A percentile compares a stretch with the other conserved stretches of the same genome.
Conservation (phyloP, 176 grass and related monocot genomes). For the Cocos nucifera region DNA sequence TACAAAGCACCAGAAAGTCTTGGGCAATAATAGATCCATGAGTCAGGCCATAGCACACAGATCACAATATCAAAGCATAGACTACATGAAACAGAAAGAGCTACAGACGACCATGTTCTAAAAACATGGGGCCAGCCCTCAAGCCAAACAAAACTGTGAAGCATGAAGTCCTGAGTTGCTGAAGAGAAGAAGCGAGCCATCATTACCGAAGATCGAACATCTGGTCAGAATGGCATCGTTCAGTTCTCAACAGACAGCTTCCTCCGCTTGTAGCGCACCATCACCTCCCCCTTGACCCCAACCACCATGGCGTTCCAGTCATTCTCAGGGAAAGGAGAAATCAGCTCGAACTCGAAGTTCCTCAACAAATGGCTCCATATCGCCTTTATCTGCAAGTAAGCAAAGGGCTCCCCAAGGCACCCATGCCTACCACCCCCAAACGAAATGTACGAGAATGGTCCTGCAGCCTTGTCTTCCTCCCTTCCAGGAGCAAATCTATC, state of each 20-base stretch:
- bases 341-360: conserved; percentile 92
- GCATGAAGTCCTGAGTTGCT: too few species aligned
- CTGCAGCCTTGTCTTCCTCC: conserved; percentile 84
- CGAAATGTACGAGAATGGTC: conserved; percentile 88
- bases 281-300: conserved; percentile 77
- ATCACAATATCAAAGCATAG: too few species aligned
- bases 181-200: too few species aligned
- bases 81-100: too few species aligned
- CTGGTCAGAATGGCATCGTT: too few species aligned
- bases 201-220: too few species aligned
- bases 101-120: too few species aligned
- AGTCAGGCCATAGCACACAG: too few species aligned
- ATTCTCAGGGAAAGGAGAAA: conserved; percentile 80
- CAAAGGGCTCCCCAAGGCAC: conserved; percentile 86
- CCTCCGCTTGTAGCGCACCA: conserved; percentile 75
- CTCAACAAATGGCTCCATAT: conserved; percentile 87
- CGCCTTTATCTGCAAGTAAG: conserved; percentile 92
- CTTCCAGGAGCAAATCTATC: conserved; percentile 61
- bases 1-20: too few species aligned
- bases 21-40: too few species aligned
- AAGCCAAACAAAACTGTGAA: too few species aligned
- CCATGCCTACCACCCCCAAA: conserved; percentile 84
- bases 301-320: conserved; percentile 96
- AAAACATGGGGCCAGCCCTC: too few species aligned
- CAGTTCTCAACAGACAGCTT: conserved; percentile 43